A percentile compares a stretch with the other conserved stretches of the same genome.
Evolutionary conservation across 768 basidiomycete species (phyloP).

Genomic region (Boletus vermiculosoides): DNA sequence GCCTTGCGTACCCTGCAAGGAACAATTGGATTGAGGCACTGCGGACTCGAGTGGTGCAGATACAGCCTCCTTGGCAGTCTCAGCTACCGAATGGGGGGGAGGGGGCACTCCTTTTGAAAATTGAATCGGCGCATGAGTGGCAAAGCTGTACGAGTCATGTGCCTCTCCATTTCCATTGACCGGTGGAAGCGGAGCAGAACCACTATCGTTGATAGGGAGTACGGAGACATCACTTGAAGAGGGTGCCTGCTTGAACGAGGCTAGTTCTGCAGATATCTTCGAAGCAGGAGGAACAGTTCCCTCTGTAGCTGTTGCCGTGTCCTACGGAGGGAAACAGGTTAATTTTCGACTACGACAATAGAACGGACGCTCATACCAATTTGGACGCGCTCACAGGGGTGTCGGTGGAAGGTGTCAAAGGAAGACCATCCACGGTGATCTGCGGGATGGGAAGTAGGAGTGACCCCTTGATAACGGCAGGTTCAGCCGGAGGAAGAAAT

Average conservation of each 20-base stretch:
- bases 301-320: slow-evolving; percentile 25
- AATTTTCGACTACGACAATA: not conserved
- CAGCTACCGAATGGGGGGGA: not conserved
- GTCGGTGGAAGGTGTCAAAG: slow-evolving; percentile 25
- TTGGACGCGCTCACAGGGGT: slow-evolving; percentile 32
- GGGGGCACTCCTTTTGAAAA: not conserved
- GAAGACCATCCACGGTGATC: slow-evolving; percentile 14
- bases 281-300: slow-evolving; percentile 9
- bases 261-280: not conserved
- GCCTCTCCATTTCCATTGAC: slow-evolving; percentile 12
- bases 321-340: slow-evolving; percentile 5
- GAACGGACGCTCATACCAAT: slow-evolving; percentile 12
- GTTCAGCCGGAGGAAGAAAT: slow-evolving; percentile 15
- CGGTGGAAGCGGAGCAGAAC: slow-evolving; percentile 9
- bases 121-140: slow-evolving; percentile 24
- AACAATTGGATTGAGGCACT: not conserved
- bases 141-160: slow-evolving; percentile 9
- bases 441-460: slow-evolving; percentile 20
- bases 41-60: not conserved
- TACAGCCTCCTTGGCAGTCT: not conserved
- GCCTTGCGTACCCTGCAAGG: not conserved
- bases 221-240: slow-evolving; percentile 25
- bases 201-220: slow-evolving; percentile 41
- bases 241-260: slow-evolving; percentile 1
- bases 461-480: slow-evolving; percentile 2